phyloP scores from a whole-genome alignment of 2,329 filamentous ascomycete genomes.

The Ascomycota sp. region DNA sequence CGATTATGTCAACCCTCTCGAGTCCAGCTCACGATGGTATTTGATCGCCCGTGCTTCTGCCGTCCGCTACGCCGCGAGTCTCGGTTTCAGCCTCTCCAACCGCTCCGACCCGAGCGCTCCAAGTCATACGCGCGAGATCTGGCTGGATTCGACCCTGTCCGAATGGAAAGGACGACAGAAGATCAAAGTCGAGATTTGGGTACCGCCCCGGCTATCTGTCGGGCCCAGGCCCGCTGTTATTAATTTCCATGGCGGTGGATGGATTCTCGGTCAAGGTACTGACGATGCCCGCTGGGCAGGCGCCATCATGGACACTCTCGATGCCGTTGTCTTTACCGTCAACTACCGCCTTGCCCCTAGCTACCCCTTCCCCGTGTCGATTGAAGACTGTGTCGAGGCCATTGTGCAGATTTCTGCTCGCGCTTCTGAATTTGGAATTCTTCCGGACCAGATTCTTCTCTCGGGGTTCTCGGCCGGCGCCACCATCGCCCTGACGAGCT shows the following conservation, averaged over 20 bases:
- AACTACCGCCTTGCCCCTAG: conserved; percentile 47
- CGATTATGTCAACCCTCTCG: conserved; percentile 22
- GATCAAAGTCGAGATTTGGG: conserved; percentile 26
- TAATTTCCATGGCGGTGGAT: conserved; percentile 47
- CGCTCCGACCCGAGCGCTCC: conserved; percentile 18
- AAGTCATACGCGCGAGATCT: conserved; percentile 16
- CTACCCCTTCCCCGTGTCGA: conserved; percentile 38
- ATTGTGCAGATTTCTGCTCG: conserved; percentile 35
- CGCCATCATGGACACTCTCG: conserved; percentile 25
- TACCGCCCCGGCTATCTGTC: conserved; percentile 12
- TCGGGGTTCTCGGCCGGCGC: conserved; percentile 44
- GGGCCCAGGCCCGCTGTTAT: conserved; percentile 30
- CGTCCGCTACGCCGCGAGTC: conserved; percentile 20
- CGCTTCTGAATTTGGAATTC: conserved; percentile 33
- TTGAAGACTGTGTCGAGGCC: conserved; percentile 43
- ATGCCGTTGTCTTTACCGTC: conserved; percentile 38
- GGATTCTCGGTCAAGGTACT: conserved; percentile 37
- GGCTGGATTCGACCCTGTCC: conserved; percentile 20
- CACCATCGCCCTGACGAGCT: conserved; percentile 27
- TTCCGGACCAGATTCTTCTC: conserved; percentile 30
- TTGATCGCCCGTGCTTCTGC: conserved; percentile 19
- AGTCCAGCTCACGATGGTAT: conserved; percentile 20
- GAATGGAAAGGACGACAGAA: conserved; percentile 13
- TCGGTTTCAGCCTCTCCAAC: conserved; percentile 21
- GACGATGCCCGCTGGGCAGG: conserved; percentile 40